phyloP scores from a whole-genome alignment of 164 flowering plant species.

The Stephania japonica region DNA sequence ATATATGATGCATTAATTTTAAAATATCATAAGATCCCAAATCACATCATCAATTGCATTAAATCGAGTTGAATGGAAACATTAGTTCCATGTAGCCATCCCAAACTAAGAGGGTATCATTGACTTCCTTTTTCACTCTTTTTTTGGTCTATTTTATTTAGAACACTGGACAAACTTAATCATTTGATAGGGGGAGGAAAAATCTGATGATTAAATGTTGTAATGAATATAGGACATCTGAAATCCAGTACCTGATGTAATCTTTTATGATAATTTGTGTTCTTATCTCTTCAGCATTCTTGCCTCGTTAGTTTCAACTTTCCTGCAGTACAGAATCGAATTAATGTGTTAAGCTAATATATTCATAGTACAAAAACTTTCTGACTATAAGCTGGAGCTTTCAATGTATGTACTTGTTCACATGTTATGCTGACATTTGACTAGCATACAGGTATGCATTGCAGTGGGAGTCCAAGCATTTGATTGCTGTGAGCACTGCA shows the following conservation, averaged over 20 bases:
- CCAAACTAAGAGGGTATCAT: too few species aligned
- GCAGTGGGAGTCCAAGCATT: conserved; percentile 94
- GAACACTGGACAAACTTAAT: too few species aligned
- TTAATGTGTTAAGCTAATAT: not conserved
- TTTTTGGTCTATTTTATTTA: too few species aligned
- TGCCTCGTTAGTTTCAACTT: not conserved
- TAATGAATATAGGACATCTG: too few species aligned
- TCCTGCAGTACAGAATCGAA: not conserved
- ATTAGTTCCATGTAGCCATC: too few species aligned
- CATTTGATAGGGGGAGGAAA: too few species aligned
- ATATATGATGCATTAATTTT: too few species aligned
- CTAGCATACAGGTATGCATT: conserved; percentile 59
- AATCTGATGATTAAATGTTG: too few species aligned
- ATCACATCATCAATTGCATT: too few species aligned
- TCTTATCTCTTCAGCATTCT: not conserved
- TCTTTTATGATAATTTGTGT: not conserved
- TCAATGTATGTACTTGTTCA: not conserved
- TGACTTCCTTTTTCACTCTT: too few species aligned
- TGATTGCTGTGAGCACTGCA: conserved; percentile 95
- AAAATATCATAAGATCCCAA: too few species aligned
- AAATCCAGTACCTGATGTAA: not conserved
- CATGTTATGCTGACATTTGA: not conserved
- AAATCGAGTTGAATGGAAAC: too few species aligned
- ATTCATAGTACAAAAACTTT: not conserved
- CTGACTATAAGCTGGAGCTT: not conserved